phyloP scores from a whole-genome alignment of 352 stramenopile species.

The Blastocystis sp. region DNA sequence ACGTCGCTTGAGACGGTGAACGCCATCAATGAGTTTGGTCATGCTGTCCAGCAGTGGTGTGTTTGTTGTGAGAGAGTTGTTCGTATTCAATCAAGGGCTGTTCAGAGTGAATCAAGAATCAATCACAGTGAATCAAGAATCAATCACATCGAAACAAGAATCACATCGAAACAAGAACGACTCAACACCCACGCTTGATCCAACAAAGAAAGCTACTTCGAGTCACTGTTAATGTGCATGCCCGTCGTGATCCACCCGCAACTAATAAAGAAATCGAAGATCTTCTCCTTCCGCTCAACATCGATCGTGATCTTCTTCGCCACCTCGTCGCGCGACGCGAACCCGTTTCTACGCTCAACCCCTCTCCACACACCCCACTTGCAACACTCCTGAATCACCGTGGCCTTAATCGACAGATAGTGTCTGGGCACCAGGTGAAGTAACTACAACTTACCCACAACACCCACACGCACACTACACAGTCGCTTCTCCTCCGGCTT shows the following conservation, averaged over 20 bases:
- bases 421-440: conserved; percentile 88
- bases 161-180: too few relatives aligned
- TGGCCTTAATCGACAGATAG: conserved; percentile 93
- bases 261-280: conserved; percentile 88
- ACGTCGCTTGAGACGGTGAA: conserved; percentile 42
- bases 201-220: neutral
- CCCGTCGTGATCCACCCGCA: conserved; percentile 81
- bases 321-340: neutral
- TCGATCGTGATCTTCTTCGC: conserved; percentile 68
- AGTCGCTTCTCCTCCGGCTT: conserved; percentile 62
- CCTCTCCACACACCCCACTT: neutral
- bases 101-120: too few relatives aligned
- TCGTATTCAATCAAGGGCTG: too few relatives aligned
- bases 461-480: conserved; percentile 77
- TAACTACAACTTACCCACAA: conserved; percentile 86
- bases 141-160: too few relatives aligned
- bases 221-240: neutral
- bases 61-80: too few relatives aligned
- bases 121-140: too few relatives aligned
- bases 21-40: conserved; percentile 45
- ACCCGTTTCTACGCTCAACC: conserved; percentile 81
- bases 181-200: too few relatives aligned
- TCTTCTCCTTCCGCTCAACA: conserved; percentile 79
- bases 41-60: conserved; percentile 21
- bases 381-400: conserved; percentile 81